A percentile compares a stretch with the other conserved stretches of the same genome.
Conservation (phyloP, 208 protist genomes). For the Wallacemonas sp. region DNA sequence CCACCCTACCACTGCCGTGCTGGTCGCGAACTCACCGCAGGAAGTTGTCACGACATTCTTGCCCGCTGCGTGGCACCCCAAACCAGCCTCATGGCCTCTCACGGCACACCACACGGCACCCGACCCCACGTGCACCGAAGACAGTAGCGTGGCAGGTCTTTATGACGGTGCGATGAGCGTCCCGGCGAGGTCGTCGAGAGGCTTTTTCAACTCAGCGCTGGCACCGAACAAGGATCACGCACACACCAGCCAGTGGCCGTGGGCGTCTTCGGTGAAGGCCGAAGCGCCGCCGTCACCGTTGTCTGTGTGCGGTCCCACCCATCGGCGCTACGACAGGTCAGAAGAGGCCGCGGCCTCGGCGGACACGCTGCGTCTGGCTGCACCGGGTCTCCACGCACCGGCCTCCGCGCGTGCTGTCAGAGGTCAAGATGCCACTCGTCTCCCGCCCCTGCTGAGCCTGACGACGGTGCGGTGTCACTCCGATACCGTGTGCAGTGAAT, state of each 20-base stretch:
- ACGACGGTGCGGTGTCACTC: slow-evolving; percentile 8
- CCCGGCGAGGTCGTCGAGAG: no score
- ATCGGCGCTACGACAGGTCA: no score
- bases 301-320: no score
- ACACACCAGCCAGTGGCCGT: no score
- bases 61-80: neutral
- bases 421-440: neutral
- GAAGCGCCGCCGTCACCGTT: neutral
- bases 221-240: neutral
- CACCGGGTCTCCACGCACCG: slow-evolving; percentile 2
- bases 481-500: slow-evolving; percentile 10
- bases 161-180: no score
- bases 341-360: neutral
- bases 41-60: neutral
- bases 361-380: neutral
- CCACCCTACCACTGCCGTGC: neutral
- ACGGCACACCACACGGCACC: no score
- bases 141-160: no score
- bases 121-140: no score
- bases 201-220: neutral
- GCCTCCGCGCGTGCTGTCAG: slow-evolving; percentile 1
- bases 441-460: slow-evolving; percentile 14
- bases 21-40: neutral
- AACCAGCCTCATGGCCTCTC: no score
- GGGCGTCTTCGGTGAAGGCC: neutral